Evolutionary conservation across 495 filamentous ascomycete species (phyloP).

Genomic region (Aspergillus sclerotiicarbonarius): DNA sequence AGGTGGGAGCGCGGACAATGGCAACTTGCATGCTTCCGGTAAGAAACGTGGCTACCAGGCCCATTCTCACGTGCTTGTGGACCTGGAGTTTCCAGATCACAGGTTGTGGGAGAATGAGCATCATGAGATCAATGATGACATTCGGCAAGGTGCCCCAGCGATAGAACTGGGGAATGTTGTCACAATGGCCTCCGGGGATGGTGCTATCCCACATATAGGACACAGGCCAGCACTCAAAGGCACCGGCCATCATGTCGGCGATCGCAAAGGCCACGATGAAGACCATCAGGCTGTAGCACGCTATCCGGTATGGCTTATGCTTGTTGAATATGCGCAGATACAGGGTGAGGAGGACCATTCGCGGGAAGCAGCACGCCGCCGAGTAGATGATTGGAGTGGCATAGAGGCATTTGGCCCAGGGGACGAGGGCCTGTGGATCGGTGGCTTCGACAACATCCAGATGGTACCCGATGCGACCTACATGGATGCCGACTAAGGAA

Average conservation of each 20-base stretch:
- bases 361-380: neutral
- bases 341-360: neutral
- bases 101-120: neutral
- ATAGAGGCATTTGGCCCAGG: neutral
- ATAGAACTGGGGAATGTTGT: neutral
- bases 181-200: neutral
- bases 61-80: neutral
- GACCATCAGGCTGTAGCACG: neutral
- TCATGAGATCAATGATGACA: neutral
- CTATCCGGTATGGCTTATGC: neutral
- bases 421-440: neutral
- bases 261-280: neutral
- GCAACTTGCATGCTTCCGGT: neutral
- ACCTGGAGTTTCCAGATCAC: neutral
- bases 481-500: neutral
- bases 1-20: too few relatives aligned
- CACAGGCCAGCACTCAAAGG: neutral
- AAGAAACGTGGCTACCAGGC: neutral
- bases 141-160: neutral
- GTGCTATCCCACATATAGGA: neutral
- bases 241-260: neutral
- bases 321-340: neutral
- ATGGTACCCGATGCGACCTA: neutral
- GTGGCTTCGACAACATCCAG: neutral
- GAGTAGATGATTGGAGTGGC: neutral